Conservation (phyloP, 495 filamentous ascomycete genomes). For the Chlorociboria aeruginascens region DNA sequence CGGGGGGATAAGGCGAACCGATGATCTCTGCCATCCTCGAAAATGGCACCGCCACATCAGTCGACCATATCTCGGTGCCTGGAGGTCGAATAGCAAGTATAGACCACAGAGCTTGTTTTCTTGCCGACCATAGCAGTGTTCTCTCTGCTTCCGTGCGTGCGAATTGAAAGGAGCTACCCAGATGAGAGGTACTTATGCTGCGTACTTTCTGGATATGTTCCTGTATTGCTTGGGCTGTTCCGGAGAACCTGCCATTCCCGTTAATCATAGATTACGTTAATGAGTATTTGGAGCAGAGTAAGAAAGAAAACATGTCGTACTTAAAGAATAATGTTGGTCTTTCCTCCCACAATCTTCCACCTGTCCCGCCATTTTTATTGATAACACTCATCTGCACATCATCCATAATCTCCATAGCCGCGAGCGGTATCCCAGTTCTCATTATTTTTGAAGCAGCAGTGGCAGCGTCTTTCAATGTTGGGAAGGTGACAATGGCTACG, state of each 20-base stretch:
- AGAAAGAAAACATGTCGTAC: not conserved
- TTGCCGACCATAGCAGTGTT: slow-evolving; percentile 58
- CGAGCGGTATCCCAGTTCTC: slow-evolving; percentile 57
- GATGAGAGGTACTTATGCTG: slow-evolving; percentile 44
- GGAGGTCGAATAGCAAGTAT: slow-evolving; percentile 54
- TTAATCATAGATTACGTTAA: no score
- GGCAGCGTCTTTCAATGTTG: slow-evolving; percentile 57
- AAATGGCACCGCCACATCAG: slow-evolving; percentile 81
- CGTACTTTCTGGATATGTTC: slow-evolving; percentile 58
- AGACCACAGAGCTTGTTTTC: slow-evolving; percentile 64
- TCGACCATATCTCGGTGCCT: slow-evolving; percentile 51
- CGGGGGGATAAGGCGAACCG: slow-evolving; percentile 18
- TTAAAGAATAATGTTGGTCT: slow-evolving; percentile 74
- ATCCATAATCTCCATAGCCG: slow-evolving; percentile 71
- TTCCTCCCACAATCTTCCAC: slow-evolving; percentile 55
- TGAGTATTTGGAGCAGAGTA: no score
- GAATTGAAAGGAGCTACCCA: slow-evolving; percentile 59
- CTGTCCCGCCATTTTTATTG: slow-evolving; percentile 54
- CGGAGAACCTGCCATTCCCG: slow-evolving; percentile 35
- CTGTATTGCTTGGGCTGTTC: slow-evolving; percentile 51
- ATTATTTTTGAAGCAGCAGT: slow-evolving; percentile 55
- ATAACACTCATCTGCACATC: slow-evolving; percentile 69
- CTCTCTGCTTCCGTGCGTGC: slow-evolving; percentile 52
- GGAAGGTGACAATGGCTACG: slow-evolving; percentile 67
- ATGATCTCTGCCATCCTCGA: slow-evolving; percentile 80